These are phyloP conservation scores for Termitomyces sp. DNA, from an alignment of 768 basidiomycete genomes.

Conservation along the genomic window DNA sequence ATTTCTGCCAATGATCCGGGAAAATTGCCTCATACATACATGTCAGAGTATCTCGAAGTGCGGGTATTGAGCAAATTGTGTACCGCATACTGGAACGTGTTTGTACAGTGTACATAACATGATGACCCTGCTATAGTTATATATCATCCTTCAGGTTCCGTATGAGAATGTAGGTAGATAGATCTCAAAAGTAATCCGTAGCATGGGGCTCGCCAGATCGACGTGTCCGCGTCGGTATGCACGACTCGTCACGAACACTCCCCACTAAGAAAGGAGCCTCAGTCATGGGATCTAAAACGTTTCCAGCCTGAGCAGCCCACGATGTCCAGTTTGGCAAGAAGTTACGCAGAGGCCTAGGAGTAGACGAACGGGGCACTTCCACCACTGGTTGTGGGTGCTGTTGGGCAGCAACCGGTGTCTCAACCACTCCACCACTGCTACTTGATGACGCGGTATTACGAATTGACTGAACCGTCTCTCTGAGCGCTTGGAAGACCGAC, in stretches of 20 bases:
- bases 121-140: not conserved
- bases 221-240: constrained; percentile 17
- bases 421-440: not conserved
- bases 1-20: not conserved
- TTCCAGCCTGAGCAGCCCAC: constrained; percentile 24
- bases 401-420: constrained; percentile 10
- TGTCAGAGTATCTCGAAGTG: too few species aligned
- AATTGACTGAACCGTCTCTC: constrained; percentile 49
- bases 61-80: too few species aligned
- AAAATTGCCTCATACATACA: not conserved
- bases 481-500: constrained; percentile 50
- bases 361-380: constrained; percentile 3
- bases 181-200: constrained; percentile 22
- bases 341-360: constrained; percentile 12
- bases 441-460: constrained; percentile 20
- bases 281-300: constrained; percentile 17
- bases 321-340: constrained; percentile 20
- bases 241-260: constrained; percentile 32
- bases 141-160: not conserved
- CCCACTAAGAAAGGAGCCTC: constrained; percentile 26
- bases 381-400: constrained; percentile 8
- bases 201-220: constrained; percentile 17
- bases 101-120: not conserved
- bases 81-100: too few species aligned
- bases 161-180: not conserved